These are phyloP conservation scores for Vigna angularis DNA, from an alignment of 306 rosid species.

Conservation along the genomic window DNA sequence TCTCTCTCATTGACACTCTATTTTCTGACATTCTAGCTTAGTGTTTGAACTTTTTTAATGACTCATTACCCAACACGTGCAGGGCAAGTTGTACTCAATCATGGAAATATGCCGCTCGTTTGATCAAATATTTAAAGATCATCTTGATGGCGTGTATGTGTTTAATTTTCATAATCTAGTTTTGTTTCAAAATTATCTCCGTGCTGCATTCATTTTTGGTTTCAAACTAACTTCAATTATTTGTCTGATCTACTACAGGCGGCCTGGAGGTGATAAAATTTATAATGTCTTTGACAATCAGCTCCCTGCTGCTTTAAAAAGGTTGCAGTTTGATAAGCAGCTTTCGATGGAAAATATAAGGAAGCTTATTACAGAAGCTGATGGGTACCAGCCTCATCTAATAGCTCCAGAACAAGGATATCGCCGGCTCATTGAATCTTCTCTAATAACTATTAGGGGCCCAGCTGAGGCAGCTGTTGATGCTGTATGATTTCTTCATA, in stretches of 20 bases:
- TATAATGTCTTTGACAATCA: constrained; percentile 92
- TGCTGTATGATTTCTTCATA: constrained; percentile 63
- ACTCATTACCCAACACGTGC: constrained; percentile 52
- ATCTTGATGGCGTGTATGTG: constrained; percentile 96
- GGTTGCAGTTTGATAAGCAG: constrained; percentile 93
- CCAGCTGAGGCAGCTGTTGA: constrained; percentile 97
- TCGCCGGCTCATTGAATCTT: constrained; percentile 87
- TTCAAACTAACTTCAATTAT: constrained; percentile 18
- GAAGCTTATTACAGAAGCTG: constrained; percentile 93
- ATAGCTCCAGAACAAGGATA: constrained; percentile 99
- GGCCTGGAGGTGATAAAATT: constrained; percentile 93
- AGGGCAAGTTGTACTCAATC: constrained; percentile 89
- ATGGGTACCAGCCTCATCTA: constrained; percentile 97
- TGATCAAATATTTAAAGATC: constrained; percentile 92
- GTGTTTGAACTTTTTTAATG: constrained; percentile 36
- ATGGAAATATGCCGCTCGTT: constrained; percentile 93
- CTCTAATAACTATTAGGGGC: constrained; percentile 82
- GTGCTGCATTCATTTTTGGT: constrained; percentile 15
- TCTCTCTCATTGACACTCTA: background rate
- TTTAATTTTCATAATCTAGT: constrained; percentile 19
- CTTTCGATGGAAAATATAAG: constrained; percentile 93
- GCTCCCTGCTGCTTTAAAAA: constrained; percentile 91
- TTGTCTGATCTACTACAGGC: constrained; percentile 56
- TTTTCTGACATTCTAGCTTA: constrained; percentile 20
- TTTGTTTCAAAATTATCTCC: constrained; percentile 15